A percentile compares a stretch with the other conserved stretches of the same genome.
These are phyloP conservation scores for Sphenostylis stenocarpa DNA, from an alignment of 306 rosid species.

Conservation along the genomic window DNA sequence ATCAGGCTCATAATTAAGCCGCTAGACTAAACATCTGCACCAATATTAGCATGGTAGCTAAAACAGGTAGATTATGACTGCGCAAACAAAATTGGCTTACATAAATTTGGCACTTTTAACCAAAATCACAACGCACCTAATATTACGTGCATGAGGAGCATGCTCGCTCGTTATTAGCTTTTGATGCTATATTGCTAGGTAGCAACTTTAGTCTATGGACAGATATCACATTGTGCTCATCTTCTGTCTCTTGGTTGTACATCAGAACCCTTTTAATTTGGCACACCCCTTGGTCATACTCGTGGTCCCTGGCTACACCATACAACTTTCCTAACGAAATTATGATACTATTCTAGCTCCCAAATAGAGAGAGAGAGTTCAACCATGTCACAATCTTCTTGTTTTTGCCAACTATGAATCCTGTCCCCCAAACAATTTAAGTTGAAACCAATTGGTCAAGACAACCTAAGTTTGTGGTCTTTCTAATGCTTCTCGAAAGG, in stretches of 20 bases:
- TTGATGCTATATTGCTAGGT: neutral
- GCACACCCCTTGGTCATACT: neutral
- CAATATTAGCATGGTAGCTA: neutral
- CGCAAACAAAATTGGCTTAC: neutral
- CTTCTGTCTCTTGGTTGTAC: slow-evolving; percentile 14
- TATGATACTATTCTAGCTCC: neutral
- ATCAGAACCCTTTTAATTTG: neutral
- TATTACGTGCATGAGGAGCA: neutral
- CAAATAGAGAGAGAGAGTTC: neutral
- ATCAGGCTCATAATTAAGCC: neutral
- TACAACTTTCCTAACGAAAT: neutral
- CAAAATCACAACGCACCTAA: neutral
- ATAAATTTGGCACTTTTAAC: slow-evolving; percentile 12
- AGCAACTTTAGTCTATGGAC: neutral
- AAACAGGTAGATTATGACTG: neutral
- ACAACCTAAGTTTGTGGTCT: neutral
- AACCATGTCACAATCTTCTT: slow-evolving; percentile 1
- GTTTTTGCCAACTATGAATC: no score
- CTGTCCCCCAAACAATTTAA: no score
- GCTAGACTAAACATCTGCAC: neutral
- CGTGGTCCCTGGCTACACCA: slow-evolving; percentile 18
- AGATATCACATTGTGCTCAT: neutral
- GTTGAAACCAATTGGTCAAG: no score
- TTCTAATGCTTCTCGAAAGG: neutral
- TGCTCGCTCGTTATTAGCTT: slow-evolving; percentile 16